Base-by-base conservation (phyloP, 371 early-diverging fungal species). In the Mortierella sp. region DNA sequence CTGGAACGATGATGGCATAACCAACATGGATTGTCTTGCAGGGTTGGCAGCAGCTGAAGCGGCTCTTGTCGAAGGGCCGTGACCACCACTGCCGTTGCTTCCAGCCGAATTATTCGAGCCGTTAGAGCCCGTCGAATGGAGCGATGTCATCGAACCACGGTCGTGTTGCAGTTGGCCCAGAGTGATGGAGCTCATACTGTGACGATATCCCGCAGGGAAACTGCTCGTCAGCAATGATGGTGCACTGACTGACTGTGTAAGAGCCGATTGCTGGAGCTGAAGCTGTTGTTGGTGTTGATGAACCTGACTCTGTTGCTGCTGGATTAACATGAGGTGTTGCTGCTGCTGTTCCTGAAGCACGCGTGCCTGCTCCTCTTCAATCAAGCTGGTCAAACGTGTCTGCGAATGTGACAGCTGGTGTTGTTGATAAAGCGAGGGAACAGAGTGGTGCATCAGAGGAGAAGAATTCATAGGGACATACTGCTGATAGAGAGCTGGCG, bases 201-300 rank as follows among this genome's bases (percentile, higher is more conserved):
- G 18, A 4, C 64, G 64, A 19, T 75, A 71, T 0, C 76, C 71
- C 5, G 71, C 71, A 4, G 76, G 76, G 53, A 75, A 75, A 18
- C 71, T 43, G 46, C 71, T 75, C 0, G 76, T 67, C 57, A 75
- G 57, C 25, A 70, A 14, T 9, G 37, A 37, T 9, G 37, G 37
- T 37, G 37, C 37, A 9, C 37, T 37, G 37, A 37, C 37, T 9
- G 37, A 37, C 37, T 37, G 37, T 37, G 37, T 37, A 37, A 37
- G 37, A 37, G 37, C 37, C 9, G 37, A 37, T 37, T 37, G 47
- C 50, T 47, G 0, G 59, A 62, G 28, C 59, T 59, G 48, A 23
- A 12, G 45, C 18, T n/a, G 57, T 16, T 19, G 21, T 55, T 50
- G 50, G 16, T 50, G 50, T 50, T 50, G 50, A 29, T n/a, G 48